Evolutionary conservation across 768 basidiomycete species (phyloP).

Genomic region (Termitomyces sp.): DNA sequence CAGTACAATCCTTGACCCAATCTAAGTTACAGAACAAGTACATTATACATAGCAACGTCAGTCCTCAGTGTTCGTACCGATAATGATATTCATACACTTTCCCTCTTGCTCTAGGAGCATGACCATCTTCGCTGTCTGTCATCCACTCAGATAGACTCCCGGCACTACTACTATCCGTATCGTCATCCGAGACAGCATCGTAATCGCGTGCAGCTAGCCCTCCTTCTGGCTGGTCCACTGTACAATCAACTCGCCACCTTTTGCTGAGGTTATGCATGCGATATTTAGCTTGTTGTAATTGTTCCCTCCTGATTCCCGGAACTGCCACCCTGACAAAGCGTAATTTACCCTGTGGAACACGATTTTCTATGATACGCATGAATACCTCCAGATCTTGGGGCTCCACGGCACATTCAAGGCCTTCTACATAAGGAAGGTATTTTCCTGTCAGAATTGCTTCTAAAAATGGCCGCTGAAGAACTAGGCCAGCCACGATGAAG

Average conservation of each 20-base stretch:
- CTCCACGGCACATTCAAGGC: constrained; percentile 1
- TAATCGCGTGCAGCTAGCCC: neutral
- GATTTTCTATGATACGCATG: neutral
- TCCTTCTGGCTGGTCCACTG: neutral
- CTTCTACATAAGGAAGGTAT: neutral
- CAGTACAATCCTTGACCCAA: neutral
- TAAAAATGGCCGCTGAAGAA: neutral
- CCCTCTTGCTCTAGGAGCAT: neutral
- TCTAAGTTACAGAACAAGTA: neutral
- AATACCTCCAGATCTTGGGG: neutral
- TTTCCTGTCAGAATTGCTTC: neutral
- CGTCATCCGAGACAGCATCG: neutral
- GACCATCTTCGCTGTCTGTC: constrained; percentile 1
- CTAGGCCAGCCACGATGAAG: constrained; percentile 1
- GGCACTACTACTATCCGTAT: constrained; percentile 3
- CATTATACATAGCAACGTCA: too few species aligned
- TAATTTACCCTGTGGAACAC: neutral
- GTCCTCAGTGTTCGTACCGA: neutral
- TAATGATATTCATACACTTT: constrained; percentile 2
- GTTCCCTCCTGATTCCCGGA: neutral
- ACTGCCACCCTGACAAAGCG: neutral
- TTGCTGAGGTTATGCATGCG: neutral
- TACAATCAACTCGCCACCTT: neutral
- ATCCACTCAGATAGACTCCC: neutral
- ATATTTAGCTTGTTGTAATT: neutral